Evolutionary conservation across 352 stramenopile genomes (phyloP).

Genomic region (Phytophthora vignae): DNA sequence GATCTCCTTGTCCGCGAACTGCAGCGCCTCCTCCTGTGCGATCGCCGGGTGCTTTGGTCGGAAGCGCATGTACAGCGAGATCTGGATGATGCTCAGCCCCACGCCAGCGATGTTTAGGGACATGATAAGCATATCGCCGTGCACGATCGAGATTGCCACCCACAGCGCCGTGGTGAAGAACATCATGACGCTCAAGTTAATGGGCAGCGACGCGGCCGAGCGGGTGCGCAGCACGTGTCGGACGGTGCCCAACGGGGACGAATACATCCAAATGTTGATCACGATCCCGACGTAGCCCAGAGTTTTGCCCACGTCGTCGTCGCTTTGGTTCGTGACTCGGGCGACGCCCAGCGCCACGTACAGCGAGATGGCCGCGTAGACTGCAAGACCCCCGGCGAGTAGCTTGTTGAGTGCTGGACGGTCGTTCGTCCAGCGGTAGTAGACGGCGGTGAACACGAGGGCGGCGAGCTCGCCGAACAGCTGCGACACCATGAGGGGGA

Average conservation of each 20-base stretch:
- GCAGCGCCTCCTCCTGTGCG: conserved; percentile 19
- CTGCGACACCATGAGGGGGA: conserved; percentile 38
- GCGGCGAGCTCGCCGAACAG: conserved; percentile 33
- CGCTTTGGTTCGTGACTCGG: conserved; percentile 39
- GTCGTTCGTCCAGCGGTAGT: conserved; percentile 30
- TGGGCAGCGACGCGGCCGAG: conserved; percentile 34
- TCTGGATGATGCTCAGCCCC: conserved; percentile 35
- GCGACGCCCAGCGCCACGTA: conserved; percentile 47
- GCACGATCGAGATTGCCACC: conserved; percentile 29
- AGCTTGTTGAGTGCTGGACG: conserved; percentile 20
- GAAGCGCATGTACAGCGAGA: conserved; percentile 34
- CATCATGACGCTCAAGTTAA: conserved; percentile 36
- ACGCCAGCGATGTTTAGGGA: conserved; percentile 36
- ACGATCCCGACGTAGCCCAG: conserved; percentile 41
- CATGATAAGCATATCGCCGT: conserved; percentile 44
- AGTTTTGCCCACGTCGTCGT: conserved; percentile 37
- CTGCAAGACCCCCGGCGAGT: conserved; percentile 8
- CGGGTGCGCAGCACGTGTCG: conserved; percentile 26
- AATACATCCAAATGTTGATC: conserved; percentile 43
- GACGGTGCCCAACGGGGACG: conserved; percentile 37
- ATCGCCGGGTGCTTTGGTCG: conserved; percentile 15
- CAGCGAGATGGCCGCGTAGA: conserved; percentile 27
- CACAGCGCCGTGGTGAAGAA: conserved; percentile 36
- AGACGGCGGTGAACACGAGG: conserved; percentile 31
- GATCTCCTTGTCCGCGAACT: conserved; percentile 24